Percentiles rank a stretch among this genome's conserved stretches.
phyloP scores from a whole-genome alignment of 305 asterid genomes.

The Fraxinus platypoda region DNA sequence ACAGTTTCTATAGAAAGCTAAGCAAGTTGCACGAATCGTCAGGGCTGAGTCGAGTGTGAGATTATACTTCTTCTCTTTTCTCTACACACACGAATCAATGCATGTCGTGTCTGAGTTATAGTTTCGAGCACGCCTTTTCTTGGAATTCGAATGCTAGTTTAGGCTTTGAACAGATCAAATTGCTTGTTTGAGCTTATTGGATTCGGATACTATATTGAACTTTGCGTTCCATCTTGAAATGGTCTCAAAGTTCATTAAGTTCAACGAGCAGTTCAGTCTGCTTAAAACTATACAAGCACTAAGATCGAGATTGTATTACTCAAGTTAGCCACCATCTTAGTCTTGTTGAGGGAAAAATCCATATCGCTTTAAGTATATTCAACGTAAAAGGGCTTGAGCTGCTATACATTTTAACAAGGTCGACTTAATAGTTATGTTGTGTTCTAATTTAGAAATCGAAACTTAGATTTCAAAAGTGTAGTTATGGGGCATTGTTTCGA shows the following conservation, averaged over 20 bases:
- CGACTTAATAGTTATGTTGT: neutral
- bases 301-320: too few species aligned
- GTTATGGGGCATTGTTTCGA: neutral
- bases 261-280: too few species aligned
- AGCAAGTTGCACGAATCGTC: constrained; percentile 53
- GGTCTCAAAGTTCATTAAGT: neutral
- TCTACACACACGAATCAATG: constrained; percentile 8
- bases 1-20: constrained; percentile 57
- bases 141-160: neutral
- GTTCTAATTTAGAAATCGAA: neutral
- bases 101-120: neutral
- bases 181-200: neutral
- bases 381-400: too few species aligned
- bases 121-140: neutral
- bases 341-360: too few species aligned
- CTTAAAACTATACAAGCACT: too few species aligned
- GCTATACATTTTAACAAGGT: too few species aligned
- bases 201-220: neutral
- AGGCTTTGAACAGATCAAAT: neutral
- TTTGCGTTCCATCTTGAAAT: neutral
- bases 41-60: constrained; percentile 69
- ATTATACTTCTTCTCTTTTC: neutral
- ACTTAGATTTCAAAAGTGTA: neutral
- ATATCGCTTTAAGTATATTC: too few species aligned
- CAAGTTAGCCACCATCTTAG: too few species aligned